Evolutionary conservation across 2,329 filamentous ascomycete species (phyloP).

Genomic region (Exophiala sideris): DNA sequence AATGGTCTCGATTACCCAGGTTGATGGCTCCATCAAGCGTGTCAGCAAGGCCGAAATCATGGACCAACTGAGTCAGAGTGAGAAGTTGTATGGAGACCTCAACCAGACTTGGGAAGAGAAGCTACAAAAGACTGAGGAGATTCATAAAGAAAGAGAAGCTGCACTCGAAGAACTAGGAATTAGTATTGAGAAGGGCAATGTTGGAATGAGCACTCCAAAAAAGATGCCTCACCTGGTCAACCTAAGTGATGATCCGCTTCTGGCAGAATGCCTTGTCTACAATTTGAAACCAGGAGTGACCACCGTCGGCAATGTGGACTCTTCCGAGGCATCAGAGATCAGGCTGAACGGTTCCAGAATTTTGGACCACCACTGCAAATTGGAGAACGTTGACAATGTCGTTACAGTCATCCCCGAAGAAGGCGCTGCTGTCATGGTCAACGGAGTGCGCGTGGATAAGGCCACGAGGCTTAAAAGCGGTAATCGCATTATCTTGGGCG

Average conservation of each 20-base stretch:
- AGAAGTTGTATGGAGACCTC: conserved; percentile 91
- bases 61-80: conserved; percentile 91
- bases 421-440: conserved; percentile 97
- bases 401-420: conserved; percentile 89
- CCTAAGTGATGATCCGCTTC: conserved; percentile 85
- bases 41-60: conserved; percentile 98
- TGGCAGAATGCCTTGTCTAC: conserved; percentile 95
- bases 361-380: conserved; percentile 84
- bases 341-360: conserved; percentile 92
- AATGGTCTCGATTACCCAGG: conserved; percentile 85
- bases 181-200: conserved; percentile 97
- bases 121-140: conserved; percentile 87
- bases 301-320: conserved; percentile 90
- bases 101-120: conserved; percentile 99
- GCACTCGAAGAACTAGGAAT: conserved; percentile 95
- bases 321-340: conserved; percentile 79
- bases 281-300: conserved; percentile 95
- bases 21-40: conserved; percentile 85
- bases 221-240: conserved; percentile 99
- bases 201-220: conserved; percentile 92
- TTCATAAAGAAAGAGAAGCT: conserved; percentile 94
- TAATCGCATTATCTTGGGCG: conserved; percentile 90
- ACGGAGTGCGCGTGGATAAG: conserved; percentile 83
- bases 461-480: conserved; percentile 84
- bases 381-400: conserved; percentile 87